Conservation (phyloP, 495 filamentous ascomycete genomes). For the Penicillium herquei region DNA sequence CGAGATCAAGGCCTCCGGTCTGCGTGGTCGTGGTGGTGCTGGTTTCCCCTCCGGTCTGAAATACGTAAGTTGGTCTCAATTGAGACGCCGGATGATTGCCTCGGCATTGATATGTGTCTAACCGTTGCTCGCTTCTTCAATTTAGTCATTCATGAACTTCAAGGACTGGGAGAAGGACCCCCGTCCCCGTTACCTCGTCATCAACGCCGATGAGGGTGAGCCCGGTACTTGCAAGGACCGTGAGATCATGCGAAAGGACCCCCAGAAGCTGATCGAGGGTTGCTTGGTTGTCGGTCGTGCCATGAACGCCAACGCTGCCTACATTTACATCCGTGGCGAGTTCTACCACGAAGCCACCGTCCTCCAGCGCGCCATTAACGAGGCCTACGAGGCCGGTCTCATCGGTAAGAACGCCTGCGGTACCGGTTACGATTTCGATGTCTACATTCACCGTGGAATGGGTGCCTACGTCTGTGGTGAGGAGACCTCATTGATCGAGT, state of each 20-base stretch:
- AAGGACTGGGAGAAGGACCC: slow-evolving; percentile 99
- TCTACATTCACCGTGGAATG: slow-evolving; percentile 94
- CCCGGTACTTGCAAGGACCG: slow-evolving; percentile 99
- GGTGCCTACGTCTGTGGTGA: slow-evolving; percentile 98
- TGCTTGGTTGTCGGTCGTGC: slow-evolving; percentile 94
- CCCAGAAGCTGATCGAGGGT: slow-evolving; percentile 96
- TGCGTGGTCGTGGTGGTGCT: slow-evolving; percentile 94
- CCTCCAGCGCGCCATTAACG: slow-evolving; percentile 91
- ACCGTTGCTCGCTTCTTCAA: slow-evolving; percentile 19
- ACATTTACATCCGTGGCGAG: slow-evolving; percentile 99
- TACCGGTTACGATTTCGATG: slow-evolving; percentile 95
- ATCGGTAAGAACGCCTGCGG: slow-evolving; percentile 98
- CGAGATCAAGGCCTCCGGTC: slow-evolving; percentile 93
- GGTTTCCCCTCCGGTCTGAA: slow-evolving; percentile 98
- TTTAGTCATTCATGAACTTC: slow-evolving; percentile 98
- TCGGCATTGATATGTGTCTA: neutral
- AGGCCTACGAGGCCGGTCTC: slow-evolving; percentile 88
- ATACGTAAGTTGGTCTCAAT: slow-evolving; percentile 67
- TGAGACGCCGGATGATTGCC: neutral
- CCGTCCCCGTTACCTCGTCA: slow-evolving; percentile 91
- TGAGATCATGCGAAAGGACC: slow-evolving; percentile 99
- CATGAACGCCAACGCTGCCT: slow-evolving; percentile 97
- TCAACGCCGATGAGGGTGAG: slow-evolving; percentile 98
- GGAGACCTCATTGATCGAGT: slow-evolving; percentile 97
- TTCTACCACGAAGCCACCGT: slow-evolving; percentile 97